phyloP scores from a whole-genome alignment of 495 filamentous ascomycete species.

The Trichoderma erinaceum region DNA sequence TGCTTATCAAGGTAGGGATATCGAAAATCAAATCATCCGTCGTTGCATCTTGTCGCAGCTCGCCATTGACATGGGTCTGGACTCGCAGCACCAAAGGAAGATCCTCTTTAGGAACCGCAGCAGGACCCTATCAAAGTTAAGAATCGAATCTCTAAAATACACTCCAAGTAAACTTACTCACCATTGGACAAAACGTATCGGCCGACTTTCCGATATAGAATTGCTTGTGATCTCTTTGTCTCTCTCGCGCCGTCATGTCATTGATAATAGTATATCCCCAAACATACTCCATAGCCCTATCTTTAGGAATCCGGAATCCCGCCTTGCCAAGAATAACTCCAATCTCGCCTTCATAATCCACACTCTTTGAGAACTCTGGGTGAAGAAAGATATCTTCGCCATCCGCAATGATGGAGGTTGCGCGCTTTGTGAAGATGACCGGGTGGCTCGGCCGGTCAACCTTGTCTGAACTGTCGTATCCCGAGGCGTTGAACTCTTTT shows the following conservation, averaged over 20 bases:
- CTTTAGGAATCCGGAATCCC: slow-evolving; percentile 40
- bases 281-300: slow-evolving; percentile 45
- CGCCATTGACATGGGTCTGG: slow-evolving; percentile 42
- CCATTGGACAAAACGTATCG: slow-evolving; percentile 53
- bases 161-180: slow-evolving; percentile 17
- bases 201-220: slow-evolving; percentile 52
- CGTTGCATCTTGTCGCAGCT: slow-evolving; percentile 36
- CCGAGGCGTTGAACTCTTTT: background rate
- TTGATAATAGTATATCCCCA: slow-evolving; percentile 56
- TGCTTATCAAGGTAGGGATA: slow-evolving; percentile 36
- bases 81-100: slow-evolving; percentile 36
- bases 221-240: slow-evolving; percentile 53
- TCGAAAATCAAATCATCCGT: slow-evolving; percentile 43
- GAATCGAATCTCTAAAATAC: background rate
- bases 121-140: slow-evolving; percentile 35
- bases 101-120: slow-evolving; percentile 42
- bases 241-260: slow-evolving; percentile 50
- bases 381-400: slow-evolving; percentile 35
- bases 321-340: slow-evolving; percentile 49
- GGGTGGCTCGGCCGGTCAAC: background rate
- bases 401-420: slow-evolving; percentile 47
- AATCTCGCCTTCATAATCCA: slow-evolving; percentile 55
- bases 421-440: slow-evolving; percentile 42
- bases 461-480: background rate
- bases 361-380: slow-evolving; percentile 41